Base-by-base conservation (phyloP, 163 green algal species). In the Trebouxiophyceae sp. region DNA sequence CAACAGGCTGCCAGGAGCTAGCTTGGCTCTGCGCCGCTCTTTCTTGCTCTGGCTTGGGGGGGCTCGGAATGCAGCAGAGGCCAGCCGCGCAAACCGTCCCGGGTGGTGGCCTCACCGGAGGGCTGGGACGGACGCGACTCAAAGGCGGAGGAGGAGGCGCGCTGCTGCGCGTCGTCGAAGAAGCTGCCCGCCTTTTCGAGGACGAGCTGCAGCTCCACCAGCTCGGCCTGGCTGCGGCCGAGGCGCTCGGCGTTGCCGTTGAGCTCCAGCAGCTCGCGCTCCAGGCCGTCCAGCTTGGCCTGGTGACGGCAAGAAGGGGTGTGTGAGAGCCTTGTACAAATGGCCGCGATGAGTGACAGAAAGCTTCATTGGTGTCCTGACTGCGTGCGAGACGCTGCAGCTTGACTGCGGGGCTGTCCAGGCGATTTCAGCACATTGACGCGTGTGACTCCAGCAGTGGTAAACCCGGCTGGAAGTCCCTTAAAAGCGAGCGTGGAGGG, bases 141-240 rank as follows among this genome's bases (percentile, higher is more conserved):
- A 62, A 75, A 75, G 5, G 66, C 32, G 27, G 70, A 44, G 3
- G 65, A 44, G 22, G 54, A 73, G 5, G 78, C 79, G 0, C 58
- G 60, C 32, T 73, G 62, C 54, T 72, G 77, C 20, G 83, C 86
- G 28, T 92, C 83, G 34, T 95, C 87, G 68, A 98, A 99, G 73
- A 98, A 98, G 2, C 54, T 65, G 44, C 86, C 84, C 23, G 91
- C 95, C 60, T 86, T 90, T 74, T 99, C 93, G 61, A 99, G 81
- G 62, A 99, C 90, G 56, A 98, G 78, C 77, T 97, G 87, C 76
- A 99, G 81, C 86, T 99, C 95, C 61, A 90, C 77, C 33, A 99
- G 86, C 85, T 99, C 95, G 60, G 82, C 86, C 62, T 91, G 75
- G 22, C 74, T 90, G 45, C 86, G 80, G 60, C 87, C 72, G 30